Evolutionary conservation across 2,329 filamentous ascomycete genomes (phyloP).

Genomic region (Pleurostoma richardsiae): DNA sequence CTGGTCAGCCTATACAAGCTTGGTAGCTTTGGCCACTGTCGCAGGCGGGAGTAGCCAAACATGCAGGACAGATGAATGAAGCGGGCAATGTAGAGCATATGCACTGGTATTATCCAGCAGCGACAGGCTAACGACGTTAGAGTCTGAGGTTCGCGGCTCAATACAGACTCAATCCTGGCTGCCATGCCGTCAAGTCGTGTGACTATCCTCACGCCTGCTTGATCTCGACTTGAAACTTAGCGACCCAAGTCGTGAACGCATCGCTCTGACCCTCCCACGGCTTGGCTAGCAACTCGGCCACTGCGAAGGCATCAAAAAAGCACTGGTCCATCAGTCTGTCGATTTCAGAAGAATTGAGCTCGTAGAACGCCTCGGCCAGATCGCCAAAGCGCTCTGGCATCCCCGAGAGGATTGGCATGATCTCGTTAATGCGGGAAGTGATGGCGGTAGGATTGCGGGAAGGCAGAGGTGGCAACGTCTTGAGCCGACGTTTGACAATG

Average conservation of each 20-base stretch:
- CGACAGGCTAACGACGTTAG: too few relatives aligned
- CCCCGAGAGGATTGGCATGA: conserved; percentile 48
- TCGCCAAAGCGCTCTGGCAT: conserved; percentile 68
- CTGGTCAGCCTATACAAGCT: too few relatives aligned
- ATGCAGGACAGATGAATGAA: too few relatives aligned
- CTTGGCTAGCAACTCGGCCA: conserved; percentile 48
- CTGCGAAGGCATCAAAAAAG: conserved; percentile 53
- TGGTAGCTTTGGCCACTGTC: too few relatives aligned
- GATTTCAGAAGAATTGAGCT: conserved; percentile 54
- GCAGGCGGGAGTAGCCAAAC: too few relatives aligned
- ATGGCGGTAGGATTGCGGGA: conserved; percentile 17
- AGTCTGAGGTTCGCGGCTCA: too few relatives aligned
- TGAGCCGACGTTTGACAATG: conserved; percentile 64
- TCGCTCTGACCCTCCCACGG: conserved; percentile 64
- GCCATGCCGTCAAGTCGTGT: too few relatives aligned
- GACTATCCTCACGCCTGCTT: conserved; percentile 29
- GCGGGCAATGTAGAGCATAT: too few relatives aligned
- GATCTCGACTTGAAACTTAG: conserved; percentile 48
- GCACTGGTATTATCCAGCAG: too few relatives aligned
- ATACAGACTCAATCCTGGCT: too few relatives aligned
- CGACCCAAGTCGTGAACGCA: conserved; percentile 75
- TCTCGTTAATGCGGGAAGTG: conserved; percentile 45
- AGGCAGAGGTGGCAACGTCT: conserved; percentile 40
- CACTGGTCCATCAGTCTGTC: conserved; percentile 54
- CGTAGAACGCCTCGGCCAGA: conserved; percentile 68